Percentiles rank a stretch among this genome's conserved stretches.
These are phyloP conservation scores for Daedaleopsis sinensis DNA, from an alignment of 768 basidiomycete species.

Conservation along the genomic window DNA sequence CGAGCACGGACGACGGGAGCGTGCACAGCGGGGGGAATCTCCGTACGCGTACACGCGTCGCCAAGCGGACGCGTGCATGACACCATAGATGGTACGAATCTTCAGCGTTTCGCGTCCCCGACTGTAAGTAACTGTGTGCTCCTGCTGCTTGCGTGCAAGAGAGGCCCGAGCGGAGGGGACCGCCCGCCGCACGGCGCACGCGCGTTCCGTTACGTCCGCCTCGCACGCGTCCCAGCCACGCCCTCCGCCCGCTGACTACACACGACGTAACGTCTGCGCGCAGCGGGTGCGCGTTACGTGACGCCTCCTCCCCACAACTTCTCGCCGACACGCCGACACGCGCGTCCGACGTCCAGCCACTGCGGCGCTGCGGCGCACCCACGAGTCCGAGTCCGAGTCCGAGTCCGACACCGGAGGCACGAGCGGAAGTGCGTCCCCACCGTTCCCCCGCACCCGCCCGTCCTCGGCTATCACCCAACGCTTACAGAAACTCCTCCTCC, in stretches of 20 bases:
- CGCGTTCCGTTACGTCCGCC: background rate
- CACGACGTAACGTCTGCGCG: background rate
- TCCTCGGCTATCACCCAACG: background rate
- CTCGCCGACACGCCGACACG: no score
- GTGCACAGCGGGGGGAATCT: background rate
- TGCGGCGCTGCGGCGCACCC: no score
- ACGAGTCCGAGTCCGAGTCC: background rate
- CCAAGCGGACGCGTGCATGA: background rate
- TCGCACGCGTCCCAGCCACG: background rate
- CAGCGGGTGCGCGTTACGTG: background rate
- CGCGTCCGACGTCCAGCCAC: no score
- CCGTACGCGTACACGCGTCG: background rate
- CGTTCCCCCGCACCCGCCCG: background rate
- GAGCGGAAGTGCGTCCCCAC: conserved; percentile 8
- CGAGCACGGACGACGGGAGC: background rate
- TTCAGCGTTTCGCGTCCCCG: background rate
- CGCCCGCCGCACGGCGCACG: background rate
- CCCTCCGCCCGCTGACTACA: background rate
- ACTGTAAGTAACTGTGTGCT: no score
- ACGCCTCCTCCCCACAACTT: background rate
- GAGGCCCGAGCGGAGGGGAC: background rate
- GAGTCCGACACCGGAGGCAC: background rate
- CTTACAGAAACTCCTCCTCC: background rate
- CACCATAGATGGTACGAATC: background rate
- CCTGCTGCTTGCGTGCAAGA: background rate